Evolutionary conservation across 352 stramenopile species (phyloP).

Genomic region (Globisporangium cystogenes): DNA sequence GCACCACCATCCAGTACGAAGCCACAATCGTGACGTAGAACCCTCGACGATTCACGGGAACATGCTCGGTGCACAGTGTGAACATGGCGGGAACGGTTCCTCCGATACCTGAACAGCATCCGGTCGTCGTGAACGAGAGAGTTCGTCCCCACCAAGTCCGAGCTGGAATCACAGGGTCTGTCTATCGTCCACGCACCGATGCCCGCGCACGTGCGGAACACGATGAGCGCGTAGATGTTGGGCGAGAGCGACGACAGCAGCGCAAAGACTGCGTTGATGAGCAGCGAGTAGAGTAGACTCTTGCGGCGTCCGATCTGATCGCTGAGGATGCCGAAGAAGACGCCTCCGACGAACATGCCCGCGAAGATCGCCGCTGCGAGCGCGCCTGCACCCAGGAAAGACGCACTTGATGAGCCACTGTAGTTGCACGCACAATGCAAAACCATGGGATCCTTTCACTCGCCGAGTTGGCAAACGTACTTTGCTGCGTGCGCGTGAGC

Average conservation of each 20-base stretch:
- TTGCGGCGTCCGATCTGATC: constrained; percentile 72
- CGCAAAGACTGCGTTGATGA: constrained; percentile 76
- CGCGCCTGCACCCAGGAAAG: constrained; percentile 30
- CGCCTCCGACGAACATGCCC: constrained; percentile 86
- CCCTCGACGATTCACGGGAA: constrained; percentile 63
- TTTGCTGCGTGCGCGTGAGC: constrained; percentile 44
- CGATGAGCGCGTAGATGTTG: constrained; percentile 58
- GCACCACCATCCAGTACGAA: constrained; percentile 88
- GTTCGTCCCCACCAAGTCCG: too few relatives aligned
- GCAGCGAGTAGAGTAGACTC: constrained; percentile 70
- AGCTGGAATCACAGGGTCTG: neutral
- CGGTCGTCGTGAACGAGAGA: neutral
- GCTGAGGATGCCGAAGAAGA: constrained; percentile 69
- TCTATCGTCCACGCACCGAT: constrained; percentile 25
- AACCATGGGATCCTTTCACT: neutral
- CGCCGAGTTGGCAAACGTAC: constrained; percentile 17
- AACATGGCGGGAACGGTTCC: constrained; percentile 85
- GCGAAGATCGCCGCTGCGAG: constrained; percentile 86
- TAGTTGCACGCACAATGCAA: neutral
- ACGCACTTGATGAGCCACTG: neutral
- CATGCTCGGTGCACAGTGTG: constrained; percentile 83
- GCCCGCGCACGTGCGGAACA: constrained; percentile 51
- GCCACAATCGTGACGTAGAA: constrained; percentile 86
- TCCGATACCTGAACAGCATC: constrained; percentile 57
- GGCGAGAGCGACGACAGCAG: constrained; percentile 68